Base-by-base conservation (phyloP, 2,329 filamentous ascomycete genomes). In the Davidsoniella eucalypti region DNA sequence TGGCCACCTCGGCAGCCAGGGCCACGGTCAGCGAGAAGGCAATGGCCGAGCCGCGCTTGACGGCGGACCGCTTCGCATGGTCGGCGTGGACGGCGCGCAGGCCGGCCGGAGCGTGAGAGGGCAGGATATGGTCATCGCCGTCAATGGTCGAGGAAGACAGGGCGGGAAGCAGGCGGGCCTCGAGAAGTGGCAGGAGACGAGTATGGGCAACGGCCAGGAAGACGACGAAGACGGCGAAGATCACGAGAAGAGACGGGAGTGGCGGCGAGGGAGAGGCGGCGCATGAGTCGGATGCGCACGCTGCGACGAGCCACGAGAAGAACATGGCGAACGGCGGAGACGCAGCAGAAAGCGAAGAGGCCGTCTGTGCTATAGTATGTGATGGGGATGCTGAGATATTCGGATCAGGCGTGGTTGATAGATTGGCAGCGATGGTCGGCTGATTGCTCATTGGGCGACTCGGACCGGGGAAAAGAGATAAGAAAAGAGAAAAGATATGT, bases 11-110 rank as follows among this genome's bases (percentile, higher is more conserved):
- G 37, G 82, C 75, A 5, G 86, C 82, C 7, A 93, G 71, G 1
- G 78, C 85, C 36, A 92, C 76, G 8, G 84, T 93, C 1, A 78
- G 73, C 5, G 84, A 80, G 63, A 93, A 93, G 1, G 83, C 78
- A 52, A 73, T 65, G 12, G 78, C 80, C 2, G 78, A 73, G 10
- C 73, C 61, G 21, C 70, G 66, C 39, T 73, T 65, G 45, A 70
- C 65, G 54, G 69, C 59, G 39, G 69, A 74, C 59, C 73, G 75
- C 25, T 67, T 61, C 37, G 69, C 72, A 58, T 79, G 73, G 58
- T 76, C 74, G 18, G 72, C 73, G 60, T 81, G 76, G 3, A 68
- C 73, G 55, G 75, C 72, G 36, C 72, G 71, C 56, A 80, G 69
- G 46, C 67, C 68, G 14, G 70, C 67, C 52, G 80, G 78, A n/a